Conservation (phyloP, 1,139 yeast genomes). For the Protomyces lactucae-debilis region DNA sequence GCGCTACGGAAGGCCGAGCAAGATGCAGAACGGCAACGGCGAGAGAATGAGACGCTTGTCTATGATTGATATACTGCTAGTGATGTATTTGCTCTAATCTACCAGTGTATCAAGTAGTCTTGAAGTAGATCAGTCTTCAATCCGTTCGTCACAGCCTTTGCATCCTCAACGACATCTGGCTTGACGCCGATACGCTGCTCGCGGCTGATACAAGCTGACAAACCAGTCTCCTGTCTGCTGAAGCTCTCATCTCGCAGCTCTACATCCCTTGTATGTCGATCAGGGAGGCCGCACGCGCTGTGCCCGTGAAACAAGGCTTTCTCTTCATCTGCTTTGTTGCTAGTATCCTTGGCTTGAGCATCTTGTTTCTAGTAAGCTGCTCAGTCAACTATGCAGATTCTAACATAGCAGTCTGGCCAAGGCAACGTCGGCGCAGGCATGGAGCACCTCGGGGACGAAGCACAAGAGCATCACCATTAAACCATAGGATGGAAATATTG, state of each 20-base stretch:
- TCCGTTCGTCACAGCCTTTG: too few species aligned
- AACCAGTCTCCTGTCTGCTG: too few species aligned
- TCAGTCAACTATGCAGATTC: not conserved
- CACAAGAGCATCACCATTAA: constrained; percentile 22
- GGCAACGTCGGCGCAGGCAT: constrained; percentile 6
- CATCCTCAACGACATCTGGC: too few species aligned
- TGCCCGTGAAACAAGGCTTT: constrained; percentile 11
- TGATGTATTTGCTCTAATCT: not conserved
- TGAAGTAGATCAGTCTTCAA: too few species aligned
- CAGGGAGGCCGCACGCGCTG: constrained; percentile 1
- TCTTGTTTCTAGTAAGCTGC: not conserved
- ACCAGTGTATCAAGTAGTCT: not conserved
- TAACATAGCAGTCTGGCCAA: not conserved
- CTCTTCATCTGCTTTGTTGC: constrained; percentile 6
- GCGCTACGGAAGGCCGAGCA: not conserved
- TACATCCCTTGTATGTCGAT: not conserved
- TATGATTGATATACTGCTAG: not conserved
- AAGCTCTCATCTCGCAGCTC: too few species aligned
- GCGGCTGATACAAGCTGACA: too few species aligned
- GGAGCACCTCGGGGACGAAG: constrained; percentile 19
- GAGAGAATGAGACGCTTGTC: not conserved
- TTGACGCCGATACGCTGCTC: too few species aligned
- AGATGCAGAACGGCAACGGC: not conserved
- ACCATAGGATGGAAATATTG: not conserved
- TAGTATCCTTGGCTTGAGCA: constrained; percentile 1